Percentiles rank a stretch among this genome's conserved stretches.
Conservation (phyloP, 2,329 filamentous ascomycete species). For the Knufia fluminis region DNA sequence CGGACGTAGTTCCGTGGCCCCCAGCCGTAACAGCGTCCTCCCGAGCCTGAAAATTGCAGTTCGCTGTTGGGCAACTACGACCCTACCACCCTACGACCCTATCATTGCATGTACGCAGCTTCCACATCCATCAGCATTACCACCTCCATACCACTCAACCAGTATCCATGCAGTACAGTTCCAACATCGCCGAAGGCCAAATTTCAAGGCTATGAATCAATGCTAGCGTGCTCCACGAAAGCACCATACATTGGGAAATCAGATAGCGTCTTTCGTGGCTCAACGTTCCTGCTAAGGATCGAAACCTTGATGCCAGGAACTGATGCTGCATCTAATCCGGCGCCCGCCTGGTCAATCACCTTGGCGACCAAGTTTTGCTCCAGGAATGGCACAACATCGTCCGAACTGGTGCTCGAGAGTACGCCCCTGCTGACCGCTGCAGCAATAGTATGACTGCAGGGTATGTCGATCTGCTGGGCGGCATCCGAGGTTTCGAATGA, state of each 20-base stretch:
- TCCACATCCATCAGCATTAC: too few species aligned
- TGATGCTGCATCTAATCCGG: constrained; percentile 12
- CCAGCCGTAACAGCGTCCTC: too few species aligned
- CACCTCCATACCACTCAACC: too few species aligned
- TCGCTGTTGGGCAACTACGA: too few species aligned
- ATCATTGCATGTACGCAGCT: too few species aligned
- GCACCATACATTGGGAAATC: constrained; percentile 18
- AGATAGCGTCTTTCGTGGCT: constrained; percentile 12
- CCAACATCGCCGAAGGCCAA: too few species aligned
- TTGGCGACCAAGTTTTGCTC: constrained; percentile 14
- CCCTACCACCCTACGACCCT: too few species aligned
- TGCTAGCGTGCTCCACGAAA: constrained; percentile 14
- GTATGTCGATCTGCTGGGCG: constrained; percentile 17
- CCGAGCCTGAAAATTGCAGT: too few species aligned
- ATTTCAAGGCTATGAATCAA: too few species aligned
- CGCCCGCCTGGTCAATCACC: constrained; percentile 12
- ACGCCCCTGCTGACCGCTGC: constrained; percentile 18
- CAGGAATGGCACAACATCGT: constrained; percentile 19
- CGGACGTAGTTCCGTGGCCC: too few species aligned
- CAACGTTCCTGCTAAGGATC: constrained; percentile 15
- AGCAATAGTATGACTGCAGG: constrained; percentile 19
- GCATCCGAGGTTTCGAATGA: constrained; percentile 11
- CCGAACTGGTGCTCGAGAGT: constrained; percentile 14
- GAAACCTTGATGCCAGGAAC: constrained; percentile 17
- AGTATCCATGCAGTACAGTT: too few species aligned